Base-by-base conservation (phyloP, 306 rosid genomes). In the Quercus gilva region DNA sequence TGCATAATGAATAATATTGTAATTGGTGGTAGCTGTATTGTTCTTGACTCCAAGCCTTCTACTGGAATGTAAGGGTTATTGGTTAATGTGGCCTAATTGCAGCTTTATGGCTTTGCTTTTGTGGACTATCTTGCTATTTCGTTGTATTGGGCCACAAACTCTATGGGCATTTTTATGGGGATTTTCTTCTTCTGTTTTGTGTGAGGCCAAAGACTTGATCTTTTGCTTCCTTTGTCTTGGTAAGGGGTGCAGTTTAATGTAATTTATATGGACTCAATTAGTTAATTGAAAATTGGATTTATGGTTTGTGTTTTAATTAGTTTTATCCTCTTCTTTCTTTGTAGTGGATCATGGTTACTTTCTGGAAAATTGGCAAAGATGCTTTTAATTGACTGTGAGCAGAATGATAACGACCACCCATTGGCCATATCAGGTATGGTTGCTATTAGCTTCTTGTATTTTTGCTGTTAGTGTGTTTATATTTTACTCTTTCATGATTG, bases 261-360 rank as follows among this genome's bases (percentile, higher is more conserved):
- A 21, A 60, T 9, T 23, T 5, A 60, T 60, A 23, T 72, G 25
- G 68, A 69, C 4, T 21, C 15, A 37, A 55, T 61, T 70, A 5
- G 18, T 33, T 70, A 55, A 5, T 9, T 19, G 53, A 18, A 57
- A 31, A 63, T 8, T 21, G 7, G 11, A 55, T 49, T 63, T 73
- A 41, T 33, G 19, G 18, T 37, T 65, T 58, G 59, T 60, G 9
- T 18, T 69, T 84, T 63, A 61, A 73, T 76, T 79, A 53, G 74
- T 21, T 51, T 52, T 64, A 45, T 52, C 15, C 49, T 53, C 74
- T 78, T 58, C 85, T 81, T 67, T 67, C 70, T 75, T 86, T 83
- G 63, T 85, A 91, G 97, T 80, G 94, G 89, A 74, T 87, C 99
- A 64, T 92, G 97, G 99, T 56, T 92, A 82, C 95, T 92, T 73